Percentiles rank a stretch among this genome's conserved stretches.
Conservation (phyloP, 1,284 basidiomycete genomes). For the Puccinia triticina region DNA sequence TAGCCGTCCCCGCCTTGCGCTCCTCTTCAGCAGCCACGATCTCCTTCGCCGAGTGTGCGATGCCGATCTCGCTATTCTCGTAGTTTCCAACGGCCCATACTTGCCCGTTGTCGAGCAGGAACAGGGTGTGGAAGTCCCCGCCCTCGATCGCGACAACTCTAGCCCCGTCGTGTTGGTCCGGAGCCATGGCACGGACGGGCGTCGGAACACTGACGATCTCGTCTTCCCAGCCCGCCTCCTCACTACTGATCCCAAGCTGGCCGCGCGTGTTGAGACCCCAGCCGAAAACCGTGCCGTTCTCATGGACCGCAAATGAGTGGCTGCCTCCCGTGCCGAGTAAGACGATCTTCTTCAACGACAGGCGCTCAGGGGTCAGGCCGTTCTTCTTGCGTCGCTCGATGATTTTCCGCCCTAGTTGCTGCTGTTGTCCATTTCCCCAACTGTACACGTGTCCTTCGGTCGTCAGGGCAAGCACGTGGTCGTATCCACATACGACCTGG, state of each 20-base stretch:
- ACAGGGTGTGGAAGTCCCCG: conserved; percentile 84
- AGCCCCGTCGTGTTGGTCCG: conserved; percentile 70
- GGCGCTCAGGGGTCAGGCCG: conserved; percentile 77
- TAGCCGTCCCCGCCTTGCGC: conserved; percentile 58
- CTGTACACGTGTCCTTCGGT: conserved; percentile 77
- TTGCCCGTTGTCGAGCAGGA: conserved; percentile 78
- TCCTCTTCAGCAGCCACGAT: conserved; percentile 63
- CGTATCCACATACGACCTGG: conserved; percentile 79
- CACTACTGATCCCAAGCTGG: conserved; percentile 68
- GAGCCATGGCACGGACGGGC: conserved; percentile 70
- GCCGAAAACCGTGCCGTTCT: conserved; percentile 77
- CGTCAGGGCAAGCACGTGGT: conserved; percentile 84
- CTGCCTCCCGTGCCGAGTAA: conserved; percentile 77
- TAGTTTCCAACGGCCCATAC: conserved; percentile 81
- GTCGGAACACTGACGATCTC: conserved; percentile 72
- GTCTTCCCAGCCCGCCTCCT: conserved; percentile 63
- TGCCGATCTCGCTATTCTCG: conserved; percentile 76
- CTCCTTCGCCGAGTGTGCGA: conserved; percentile 67
- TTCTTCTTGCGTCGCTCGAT: conserved; percentile 80
- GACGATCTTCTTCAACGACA: conserved; percentile 75
- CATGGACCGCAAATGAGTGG: conserved; percentile 86
- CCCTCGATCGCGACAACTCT: conserved; percentile 68
- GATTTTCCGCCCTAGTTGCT: conserved; percentile 78
- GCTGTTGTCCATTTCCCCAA: conserved; percentile 80
- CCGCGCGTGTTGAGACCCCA: conserved; percentile 86